phyloP scores from a whole-genome alignment of 1,139 yeast genomes.

The Suhomyces kunorum region DNA sequence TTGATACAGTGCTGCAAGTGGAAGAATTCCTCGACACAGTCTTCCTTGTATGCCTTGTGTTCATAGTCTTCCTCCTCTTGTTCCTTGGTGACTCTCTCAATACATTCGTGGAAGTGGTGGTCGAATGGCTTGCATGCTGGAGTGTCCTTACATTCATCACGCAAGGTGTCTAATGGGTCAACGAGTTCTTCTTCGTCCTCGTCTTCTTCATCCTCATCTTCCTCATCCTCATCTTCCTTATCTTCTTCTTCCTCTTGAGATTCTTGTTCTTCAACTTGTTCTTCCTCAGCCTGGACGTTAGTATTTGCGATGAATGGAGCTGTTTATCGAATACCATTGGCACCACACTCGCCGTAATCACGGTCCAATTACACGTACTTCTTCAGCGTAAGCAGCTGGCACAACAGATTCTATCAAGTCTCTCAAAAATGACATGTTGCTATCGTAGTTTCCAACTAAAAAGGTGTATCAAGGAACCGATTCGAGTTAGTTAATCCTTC shows the following conservation, averaged over 20 bases:
- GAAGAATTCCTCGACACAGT: conserved; percentile 97
- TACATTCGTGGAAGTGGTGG: conserved; percentile 94
- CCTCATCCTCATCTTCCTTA: conserved; percentile 50
- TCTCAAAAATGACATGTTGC: conserved; percentile 57
- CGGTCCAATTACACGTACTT: conserved; percentile 41
- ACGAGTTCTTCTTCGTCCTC: conserved; percentile 74
- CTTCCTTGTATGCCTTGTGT: conserved; percentile 83
- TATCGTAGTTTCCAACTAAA: conserved; percentile 3
- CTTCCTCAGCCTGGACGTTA: conserved; percentile 10
- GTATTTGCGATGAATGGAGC: conserved; percentile 2
- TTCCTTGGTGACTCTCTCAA: conserved; percentile 88
- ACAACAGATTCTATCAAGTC: conserved; percentile 80
- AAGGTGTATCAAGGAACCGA: conserved; percentile 6
- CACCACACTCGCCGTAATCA: neutral
- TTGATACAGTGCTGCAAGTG: conserved; percentile 92
- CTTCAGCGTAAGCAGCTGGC: conserved; percentile 90
- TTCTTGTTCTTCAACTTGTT: conserved; percentile 23
- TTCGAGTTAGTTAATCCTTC: conserved; percentile 6
- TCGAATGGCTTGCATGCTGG: conserved; percentile 70
- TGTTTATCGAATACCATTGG: neutral
- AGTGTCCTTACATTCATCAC: conserved; percentile 67
- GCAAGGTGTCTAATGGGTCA: conserved; percentile 69
- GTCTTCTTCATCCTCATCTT: conserved; percentile 59
- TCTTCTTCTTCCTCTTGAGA: conserved; percentile 32
- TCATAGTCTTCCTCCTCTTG: conserved; percentile 82